These are phyloP conservation scores for Hemisphaericaspora xylofermentans DNA, from an alignment of 1,139 yeast genomes.

Conservation along the genomic window DNA sequence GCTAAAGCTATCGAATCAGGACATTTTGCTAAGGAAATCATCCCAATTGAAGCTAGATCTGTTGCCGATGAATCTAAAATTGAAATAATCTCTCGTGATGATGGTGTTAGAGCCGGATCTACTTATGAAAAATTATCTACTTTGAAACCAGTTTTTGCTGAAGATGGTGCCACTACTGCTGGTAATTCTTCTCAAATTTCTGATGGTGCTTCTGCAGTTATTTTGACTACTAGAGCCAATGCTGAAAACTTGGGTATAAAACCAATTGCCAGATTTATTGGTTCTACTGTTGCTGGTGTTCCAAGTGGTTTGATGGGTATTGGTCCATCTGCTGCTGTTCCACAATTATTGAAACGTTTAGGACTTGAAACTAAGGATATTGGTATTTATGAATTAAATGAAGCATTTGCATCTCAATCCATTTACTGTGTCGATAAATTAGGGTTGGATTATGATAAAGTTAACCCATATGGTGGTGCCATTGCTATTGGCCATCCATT, in stretches of 20 bases:
- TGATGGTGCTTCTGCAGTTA: constrained; percentile 44
- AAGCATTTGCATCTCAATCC: constrained; percentile 44
- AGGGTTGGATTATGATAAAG: constrained; percentile 30
- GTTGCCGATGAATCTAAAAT: constrained; percentile 18
- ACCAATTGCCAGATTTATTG: constrained; percentile 42
- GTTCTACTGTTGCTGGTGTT: constrained; percentile 37
- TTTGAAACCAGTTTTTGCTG: constrained; percentile 34
- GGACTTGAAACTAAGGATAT: constrained; percentile 28
- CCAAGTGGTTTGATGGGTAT: constrained; percentile 40
- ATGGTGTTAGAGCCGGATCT: constrained; percentile 30
- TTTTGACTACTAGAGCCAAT: constrained; percentile 33
- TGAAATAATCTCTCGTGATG: constrained; percentile 25
- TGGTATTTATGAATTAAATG: constrained; percentile 39
- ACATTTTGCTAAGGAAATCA: constrained; percentile 35
- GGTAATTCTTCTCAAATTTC: constrained; percentile 45
- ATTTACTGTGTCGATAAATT: constrained; percentile 31
- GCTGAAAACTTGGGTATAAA: constrained; percentile 35
- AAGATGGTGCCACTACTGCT: constrained; percentile 40
- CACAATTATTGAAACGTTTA: constrained; percentile 27
- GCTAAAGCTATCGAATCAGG: constrained; percentile 34
- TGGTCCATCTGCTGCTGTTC: constrained; percentile 41
- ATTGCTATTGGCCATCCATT: constrained; percentile 45
- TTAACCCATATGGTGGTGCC: constrained; percentile 44
- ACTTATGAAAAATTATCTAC: constrained; percentile 29
- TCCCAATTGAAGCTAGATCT: constrained; percentile 32